A percentile compares a stretch with the other conserved stretches of the same genome.
Conservation (phyloP, 2,329 filamentous ascomycete species). For the Xylaria sp. region DNA sequence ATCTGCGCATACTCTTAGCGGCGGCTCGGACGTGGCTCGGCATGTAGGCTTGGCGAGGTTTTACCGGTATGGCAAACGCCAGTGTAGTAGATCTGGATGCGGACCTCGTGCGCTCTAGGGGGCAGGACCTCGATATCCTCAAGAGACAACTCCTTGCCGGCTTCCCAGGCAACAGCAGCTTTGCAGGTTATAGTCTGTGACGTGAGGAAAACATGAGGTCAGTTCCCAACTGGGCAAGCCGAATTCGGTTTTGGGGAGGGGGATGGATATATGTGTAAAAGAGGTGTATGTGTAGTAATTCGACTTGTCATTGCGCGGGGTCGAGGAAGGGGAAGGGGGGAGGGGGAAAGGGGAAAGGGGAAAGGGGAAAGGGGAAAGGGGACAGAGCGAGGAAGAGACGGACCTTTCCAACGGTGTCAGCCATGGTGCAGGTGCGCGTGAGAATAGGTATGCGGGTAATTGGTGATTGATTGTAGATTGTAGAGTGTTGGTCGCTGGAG, state of each 20-base stretch:
- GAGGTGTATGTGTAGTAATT: background rate
- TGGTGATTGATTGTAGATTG: background rate
- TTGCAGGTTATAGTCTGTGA: conserved; percentile 91
- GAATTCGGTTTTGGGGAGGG: background rate
- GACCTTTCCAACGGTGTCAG: conserved; percentile 65
- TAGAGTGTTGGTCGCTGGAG: background rate
- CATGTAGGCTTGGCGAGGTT: conserved; percentile 42
- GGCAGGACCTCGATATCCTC: conserved; percentile 94
- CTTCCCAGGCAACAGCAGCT: conserved; percentile 98
- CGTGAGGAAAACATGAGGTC: conserved; percentile 10
- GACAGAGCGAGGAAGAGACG: conserved; percentile 37
- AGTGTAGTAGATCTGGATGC: conserved; percentile 96
- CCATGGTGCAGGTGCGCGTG: conserved; percentile 52
- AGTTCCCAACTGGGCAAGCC: conserved; percentile 13
- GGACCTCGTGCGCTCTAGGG: conserved; percentile 91
- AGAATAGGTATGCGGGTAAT: conserved; percentile 10
- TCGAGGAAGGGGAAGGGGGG: conserved; percentile 9
- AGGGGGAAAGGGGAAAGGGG: conserved; percentile 6
- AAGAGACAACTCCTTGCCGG: conserved; percentile 86
- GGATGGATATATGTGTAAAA: background rate
- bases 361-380: conserved; percentile 5
- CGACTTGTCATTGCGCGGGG: conserved; percentile 24
- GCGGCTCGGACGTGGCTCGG: conserved; percentile 48
- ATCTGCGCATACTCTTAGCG: conserved; percentile 62
- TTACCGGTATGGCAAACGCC: conserved; percentile 98